A percentile compares a stretch with the other conserved stretches of the same genome.
Evolutionary conservation across 148 eudicot species (phyloP).

Genomic region (Vaccinium macrocarpon): DNA sequence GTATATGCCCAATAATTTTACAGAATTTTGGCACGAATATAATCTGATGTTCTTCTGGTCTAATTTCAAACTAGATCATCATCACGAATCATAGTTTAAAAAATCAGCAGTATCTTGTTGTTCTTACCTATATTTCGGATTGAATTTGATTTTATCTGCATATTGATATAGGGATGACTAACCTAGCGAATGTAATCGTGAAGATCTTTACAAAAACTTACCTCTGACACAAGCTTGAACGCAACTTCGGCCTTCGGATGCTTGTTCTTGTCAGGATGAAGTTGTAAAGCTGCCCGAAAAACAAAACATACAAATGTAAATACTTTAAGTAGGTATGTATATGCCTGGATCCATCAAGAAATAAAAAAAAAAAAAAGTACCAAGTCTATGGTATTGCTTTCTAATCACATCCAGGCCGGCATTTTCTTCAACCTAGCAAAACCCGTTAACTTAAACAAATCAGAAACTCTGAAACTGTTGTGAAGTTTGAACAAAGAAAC

Average conservation of each 20-base stretch:
- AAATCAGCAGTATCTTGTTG: background rate
- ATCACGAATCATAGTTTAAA: background rate
- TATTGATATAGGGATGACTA: background rate
- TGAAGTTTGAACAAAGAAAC: background rate
- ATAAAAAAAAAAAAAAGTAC: constrained; percentile 19
- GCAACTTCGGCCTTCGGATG: constrained; percentile 83
- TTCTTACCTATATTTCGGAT: background rate
- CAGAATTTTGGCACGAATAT: background rate
- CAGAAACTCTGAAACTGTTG: background rate
- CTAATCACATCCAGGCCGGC: constrained; percentile 44
- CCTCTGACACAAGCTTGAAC: constrained; percentile 84
- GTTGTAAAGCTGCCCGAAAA: constrained; percentile 51
- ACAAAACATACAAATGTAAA: background rate
- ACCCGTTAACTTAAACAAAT: background rate
- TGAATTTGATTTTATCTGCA: background rate
- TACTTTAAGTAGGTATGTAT: background rate
- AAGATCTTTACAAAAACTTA: background rate
- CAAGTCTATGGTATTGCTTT: constrained; percentile 72
- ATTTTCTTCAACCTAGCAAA: constrained; percentile 59
- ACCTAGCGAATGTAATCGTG: background rate
- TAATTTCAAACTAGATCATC: no score
- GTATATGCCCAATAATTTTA: background rate
- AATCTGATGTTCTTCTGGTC: background rate
- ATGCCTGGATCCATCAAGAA: background rate
- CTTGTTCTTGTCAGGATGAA: constrained; percentile 87